These are phyloP conservation scores for Ustilago crameri DNA, from an alignment of 1,284 basidiomycete species.

Conservation along the genomic window DNA sequence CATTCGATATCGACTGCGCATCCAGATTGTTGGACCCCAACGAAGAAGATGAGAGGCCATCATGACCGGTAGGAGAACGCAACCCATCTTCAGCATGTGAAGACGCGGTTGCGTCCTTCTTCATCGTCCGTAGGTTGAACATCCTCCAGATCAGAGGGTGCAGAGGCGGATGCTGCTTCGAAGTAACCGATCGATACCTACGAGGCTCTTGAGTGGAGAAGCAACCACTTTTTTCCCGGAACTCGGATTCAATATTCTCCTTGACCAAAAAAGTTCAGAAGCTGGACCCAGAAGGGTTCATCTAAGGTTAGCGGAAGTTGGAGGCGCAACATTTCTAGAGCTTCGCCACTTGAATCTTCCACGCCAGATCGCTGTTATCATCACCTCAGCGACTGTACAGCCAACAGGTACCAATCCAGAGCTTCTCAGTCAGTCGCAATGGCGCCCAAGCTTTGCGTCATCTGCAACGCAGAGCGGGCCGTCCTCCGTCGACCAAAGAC, in stretches of 20 bases:
- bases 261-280: background rate
- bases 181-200: background rate
- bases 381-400: background rate
- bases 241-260: slow-evolving; percentile 4
- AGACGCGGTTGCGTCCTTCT: slow-evolving; percentile 12
- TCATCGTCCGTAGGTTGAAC: slow-evolving; percentile 34
- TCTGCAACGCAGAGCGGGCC: slow-evolving; percentile 81
- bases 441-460: slow-evolving; percentile 72
- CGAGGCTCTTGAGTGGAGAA: slow-evolving; percentile 8
- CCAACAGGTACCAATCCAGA: background rate
- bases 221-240: slow-evolving; percentile 3
- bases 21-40: background rate
- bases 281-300: background rate
- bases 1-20: background rate
- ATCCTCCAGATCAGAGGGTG: slow-evolving; percentile 2
- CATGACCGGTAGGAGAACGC: background rate
- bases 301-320: slow-evolving; percentile 13
- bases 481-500: slow-evolving; percentile 96
- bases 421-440: slow-evolving; percentile 10
- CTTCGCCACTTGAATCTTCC: slow-evolving; percentile 21
- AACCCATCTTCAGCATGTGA: slow-evolving; percentile 9
- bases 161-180: background rate
- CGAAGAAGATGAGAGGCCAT: slow-evolving; percentile 5
- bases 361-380: too few species aligned
- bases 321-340: background rate